phyloP scores from a whole-genome alignment of 345 rosid genomes.

The Eucalyptus sp. region DNA sequence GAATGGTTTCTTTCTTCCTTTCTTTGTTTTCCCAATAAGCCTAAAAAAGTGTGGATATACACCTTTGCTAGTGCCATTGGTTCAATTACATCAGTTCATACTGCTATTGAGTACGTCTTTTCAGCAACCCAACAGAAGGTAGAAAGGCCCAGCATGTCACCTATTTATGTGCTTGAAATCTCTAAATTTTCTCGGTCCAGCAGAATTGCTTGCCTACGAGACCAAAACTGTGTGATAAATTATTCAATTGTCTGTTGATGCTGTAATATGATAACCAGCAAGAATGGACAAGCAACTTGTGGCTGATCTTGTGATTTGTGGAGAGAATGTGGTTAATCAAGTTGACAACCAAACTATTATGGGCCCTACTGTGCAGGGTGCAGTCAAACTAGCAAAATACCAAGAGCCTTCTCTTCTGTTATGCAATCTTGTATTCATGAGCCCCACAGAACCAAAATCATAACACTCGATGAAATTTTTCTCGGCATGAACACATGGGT shows the following conservation, averaged over 20 bases:
- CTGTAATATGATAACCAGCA: neutral
- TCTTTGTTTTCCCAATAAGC: neutral
- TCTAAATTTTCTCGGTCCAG: neutral
- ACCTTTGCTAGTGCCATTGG: neutral
- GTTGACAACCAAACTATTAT: neutral
- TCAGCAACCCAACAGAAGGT: neutral
- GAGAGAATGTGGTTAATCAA: neutral
- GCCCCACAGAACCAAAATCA: neutral
- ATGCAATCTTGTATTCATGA: neutral
- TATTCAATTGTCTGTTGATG: neutral
- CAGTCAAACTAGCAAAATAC: neutral
- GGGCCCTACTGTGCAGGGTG: neutral
- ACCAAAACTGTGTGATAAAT: neutral
- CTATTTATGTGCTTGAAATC: neutral
- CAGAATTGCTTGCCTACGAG: neutral
- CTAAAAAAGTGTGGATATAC: neutral
- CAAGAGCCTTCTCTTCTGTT: neutral
- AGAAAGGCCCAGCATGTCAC: neutral
- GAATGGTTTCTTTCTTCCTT: neutral
- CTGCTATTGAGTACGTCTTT: neutral
- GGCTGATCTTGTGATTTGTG: neutral
- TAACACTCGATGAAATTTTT: neutral
- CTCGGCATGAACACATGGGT: neutral
- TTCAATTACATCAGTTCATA: neutral
- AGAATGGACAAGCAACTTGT: neutral